Evolutionary conservation across 495 filamentous ascomycete genomes (phyloP).

Genomic region (Penicillium desertorum): DNA sequence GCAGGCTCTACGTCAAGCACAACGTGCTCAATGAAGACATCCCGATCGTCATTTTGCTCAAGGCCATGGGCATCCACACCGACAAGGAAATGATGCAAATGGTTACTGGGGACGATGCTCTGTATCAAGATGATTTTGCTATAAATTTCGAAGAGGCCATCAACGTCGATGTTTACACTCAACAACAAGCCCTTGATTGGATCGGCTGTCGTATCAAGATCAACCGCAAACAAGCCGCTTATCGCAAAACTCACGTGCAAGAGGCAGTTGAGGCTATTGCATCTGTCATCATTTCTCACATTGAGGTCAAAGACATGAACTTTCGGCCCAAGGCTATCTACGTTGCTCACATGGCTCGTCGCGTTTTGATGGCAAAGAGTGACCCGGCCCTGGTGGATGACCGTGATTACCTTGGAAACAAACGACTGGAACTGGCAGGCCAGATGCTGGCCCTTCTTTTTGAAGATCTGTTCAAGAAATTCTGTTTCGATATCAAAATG

Average conservation of each 20-base stretch:
- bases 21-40: slow-evolving; percentile 91
- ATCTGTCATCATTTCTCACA: slow-evolving; percentile 87
- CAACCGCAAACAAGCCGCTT: slow-evolving; percentile 58
- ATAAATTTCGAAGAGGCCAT: slow-evolving; percentile 92
- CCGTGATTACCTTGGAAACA: slow-evolving; percentile 97
- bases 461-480: slow-evolving; percentile 95
- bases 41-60: slow-evolving; percentile 86
- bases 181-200: slow-evolving; percentile 92
- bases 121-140: slow-evolving; percentile 89
- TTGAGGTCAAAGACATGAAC: slow-evolving; percentile 83
- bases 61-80: slow-evolving; percentile 89
- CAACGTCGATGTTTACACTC: slow-evolving; percentile 78
- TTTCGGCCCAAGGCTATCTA: slow-evolving; percentile 95
- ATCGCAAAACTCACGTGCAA: slow-evolving; percentile 70
- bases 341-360: slow-evolving; percentile 90
- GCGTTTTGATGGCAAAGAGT: slow-evolving; percentile 89
- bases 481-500: slow-evolving; percentile 80
- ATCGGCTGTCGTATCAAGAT: slow-evolving; percentile 83
- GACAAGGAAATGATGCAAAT: slow-evolving; percentile 92
- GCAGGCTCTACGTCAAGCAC: slow-evolving; percentile 82
- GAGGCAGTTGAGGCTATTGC: slow-evolving; percentile 90
- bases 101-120: slow-evolving; percentile 76
- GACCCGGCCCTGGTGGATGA: slow-evolving; percentile 89
- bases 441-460: slow-evolving; percentile 95
- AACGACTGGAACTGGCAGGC: slow-evolving; percentile 88